These are phyloP conservation scores for Penicillium aurantiogriseum DNA, from an alignment of 2,329 filamentous ascomycete genomes.

Conservation along the genomic window DNA sequence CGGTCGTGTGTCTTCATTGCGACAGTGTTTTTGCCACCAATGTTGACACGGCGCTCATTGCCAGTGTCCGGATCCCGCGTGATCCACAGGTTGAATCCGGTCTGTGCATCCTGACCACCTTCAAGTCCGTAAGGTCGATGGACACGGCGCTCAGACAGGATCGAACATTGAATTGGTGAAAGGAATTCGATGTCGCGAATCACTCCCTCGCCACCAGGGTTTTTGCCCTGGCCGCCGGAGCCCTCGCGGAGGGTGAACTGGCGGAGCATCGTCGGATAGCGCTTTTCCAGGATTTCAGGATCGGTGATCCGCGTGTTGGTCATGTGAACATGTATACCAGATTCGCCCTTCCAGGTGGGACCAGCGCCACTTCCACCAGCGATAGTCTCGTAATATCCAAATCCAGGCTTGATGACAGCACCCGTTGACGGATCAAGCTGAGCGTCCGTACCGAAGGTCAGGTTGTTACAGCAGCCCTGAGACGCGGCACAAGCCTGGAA, in stretches of 20 bases:
- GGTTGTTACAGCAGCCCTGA: constrained; percentile 80
- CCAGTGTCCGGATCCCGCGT: constrained; percentile 62
- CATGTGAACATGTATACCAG: constrained; percentile 80
- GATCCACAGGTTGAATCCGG: constrained; percentile 86
- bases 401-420: constrained; percentile 61
- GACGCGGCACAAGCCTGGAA: constrained; percentile 76
- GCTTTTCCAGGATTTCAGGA: constrained; percentile 74
- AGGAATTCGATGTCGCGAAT: constrained; percentile 82
- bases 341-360: constrained; percentile 71
- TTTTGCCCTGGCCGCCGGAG: constrained; percentile 65
- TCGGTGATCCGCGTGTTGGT: constrained; percentile 87
- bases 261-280: constrained; percentile 73
- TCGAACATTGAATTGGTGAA: constrained; percentile 75
- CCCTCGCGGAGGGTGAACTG: constrained; percentile 67
- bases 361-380: constrained; percentile 77
- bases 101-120: constrained; percentile 74
- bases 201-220: constrained; percentile 73
- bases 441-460: constrained; percentile 74
- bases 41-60: constrained; percentile 54
- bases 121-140: constrained; percentile 78
- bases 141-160: constrained; percentile 73
- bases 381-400: constrained; percentile 87
- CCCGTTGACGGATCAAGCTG: constrained; percentile 60
- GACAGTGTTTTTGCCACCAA: constrained; percentile 64
- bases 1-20: constrained; percentile 59